Evolutionary conservation across 148 eudicot species (phyloP).

Genomic region (Bassia scoparia): DNA sequence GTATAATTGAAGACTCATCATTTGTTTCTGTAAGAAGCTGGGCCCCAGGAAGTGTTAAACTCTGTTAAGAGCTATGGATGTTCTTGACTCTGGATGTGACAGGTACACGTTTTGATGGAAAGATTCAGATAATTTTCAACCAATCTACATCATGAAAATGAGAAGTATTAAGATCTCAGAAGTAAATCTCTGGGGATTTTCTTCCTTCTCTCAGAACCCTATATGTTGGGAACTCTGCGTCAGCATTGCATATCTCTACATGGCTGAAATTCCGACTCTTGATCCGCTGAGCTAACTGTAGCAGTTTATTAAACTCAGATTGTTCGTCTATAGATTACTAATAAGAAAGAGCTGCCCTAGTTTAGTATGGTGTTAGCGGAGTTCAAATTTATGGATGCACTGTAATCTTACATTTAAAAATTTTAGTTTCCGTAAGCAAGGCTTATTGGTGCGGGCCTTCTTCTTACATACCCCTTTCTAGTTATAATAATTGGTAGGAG

Average conservation of each 20-base stretch:
- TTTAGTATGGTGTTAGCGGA: neutral
- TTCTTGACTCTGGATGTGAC: constrained; percentile 85
- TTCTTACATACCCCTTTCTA: too few species aligned
- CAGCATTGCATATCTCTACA: constrained; percentile 95
- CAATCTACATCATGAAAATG: constrained; percentile 18
- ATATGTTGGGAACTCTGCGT: constrained; percentile 96
- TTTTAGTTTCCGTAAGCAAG: too few species aligned
- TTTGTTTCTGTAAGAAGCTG: constrained; percentile 41
- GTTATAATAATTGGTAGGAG: too few species aligned
- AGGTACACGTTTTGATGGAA: constrained; percentile 55
- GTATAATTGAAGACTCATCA: constrained; percentile 12
- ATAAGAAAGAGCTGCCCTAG: neutral
- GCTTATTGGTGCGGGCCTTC: too few species aligned
- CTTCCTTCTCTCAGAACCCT: constrained; percentile 94
- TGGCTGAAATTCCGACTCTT: constrained; percentile 48
- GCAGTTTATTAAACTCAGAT: constrained; percentile 6
- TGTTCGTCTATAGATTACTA: neutral
- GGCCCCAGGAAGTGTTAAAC: constrained; percentile 98
- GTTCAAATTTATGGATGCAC: too few species aligned
- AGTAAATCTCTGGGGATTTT: constrained; percentile 57
- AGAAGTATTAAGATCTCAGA: constrained; percentile 29
- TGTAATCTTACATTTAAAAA: too few species aligned
- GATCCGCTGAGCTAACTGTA: constrained; percentile 47
- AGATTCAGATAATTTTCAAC: constrained; percentile 27
- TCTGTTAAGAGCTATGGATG: constrained; percentile 89